Base-by-base conservation (phyloP, 768 basidiomycete genomes). In the Lyophyllum semitale region DNA sequence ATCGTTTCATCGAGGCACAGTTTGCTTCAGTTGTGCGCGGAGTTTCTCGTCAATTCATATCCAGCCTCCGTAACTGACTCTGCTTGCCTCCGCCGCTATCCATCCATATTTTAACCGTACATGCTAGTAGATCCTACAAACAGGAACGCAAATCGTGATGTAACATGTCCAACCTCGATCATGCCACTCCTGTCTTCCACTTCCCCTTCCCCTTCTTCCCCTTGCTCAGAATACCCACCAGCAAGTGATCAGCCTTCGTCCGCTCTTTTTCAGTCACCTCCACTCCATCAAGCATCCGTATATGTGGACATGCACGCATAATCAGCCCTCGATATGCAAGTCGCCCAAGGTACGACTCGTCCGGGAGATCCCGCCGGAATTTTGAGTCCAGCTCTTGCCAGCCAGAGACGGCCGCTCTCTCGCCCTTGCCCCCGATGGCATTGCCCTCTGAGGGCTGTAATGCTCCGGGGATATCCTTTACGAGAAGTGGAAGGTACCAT, bases 401-500 rank as follows among this genome's bases (percentile, higher is more conserved):
- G 47, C 66, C 72, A 53, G 59, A 63, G 38, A 63, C 63, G 59
- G 20, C 61, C 43, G 59, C 56, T 59, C 59, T 60, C 62, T 63
- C 66, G 45, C 59, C 61, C 55, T 47, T 63, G 55, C 60, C 64
- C 52, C 64, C 68, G 35, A 54, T 63, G 56, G 23, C 45, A 49
- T 37, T 57, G 43, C 59, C 66, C 51, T 82, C 84, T 20, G 82
- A 84, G 29, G 87, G 84, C 64, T 87, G 84, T 63, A 87, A 68
- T 54, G 83, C 88, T 9, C 84, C 87, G 62, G 83, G 83, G 49
- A 82, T 75, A 63, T 87, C 85, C 61, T 81, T 77, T 54, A 91
- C 84, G 48, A 95, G 79, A 55, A 98, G 73, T 22, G 97, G 94
- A 30, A 97, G 79, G 71, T 99, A 98, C 89, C 93, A 96, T 6